Conservation (phyloP, 2,329 filamentous ascomycete genomes). For the Truncatella angustata region DNA sequence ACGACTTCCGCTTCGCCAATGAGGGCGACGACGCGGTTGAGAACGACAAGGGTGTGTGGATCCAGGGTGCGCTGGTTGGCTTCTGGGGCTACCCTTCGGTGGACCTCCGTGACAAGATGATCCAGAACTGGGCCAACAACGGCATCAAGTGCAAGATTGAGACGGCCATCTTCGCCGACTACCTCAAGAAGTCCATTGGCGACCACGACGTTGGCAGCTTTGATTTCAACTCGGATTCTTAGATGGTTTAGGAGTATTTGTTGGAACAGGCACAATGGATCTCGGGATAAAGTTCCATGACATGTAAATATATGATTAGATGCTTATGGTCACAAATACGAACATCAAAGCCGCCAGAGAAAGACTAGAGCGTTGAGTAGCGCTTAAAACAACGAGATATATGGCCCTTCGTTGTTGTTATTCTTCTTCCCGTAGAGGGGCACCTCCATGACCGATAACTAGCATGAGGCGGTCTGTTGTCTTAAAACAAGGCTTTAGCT, state of each 20-base stretch:
- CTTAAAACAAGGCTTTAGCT: too few species aligned
- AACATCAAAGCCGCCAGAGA: too few species aligned
- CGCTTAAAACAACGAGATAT: too few species aligned
- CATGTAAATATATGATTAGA: too few species aligned
- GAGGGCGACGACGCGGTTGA: slow-evolving; percentile 10
- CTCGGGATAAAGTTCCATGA: too few species aligned
- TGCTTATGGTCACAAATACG: too few species aligned
- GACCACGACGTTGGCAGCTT: background rate
- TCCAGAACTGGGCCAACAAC: slow-evolving; percentile 1
- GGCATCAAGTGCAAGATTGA: slow-evolving; percentile 4
- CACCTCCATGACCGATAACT: too few species aligned
- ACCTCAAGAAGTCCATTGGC: background rate
- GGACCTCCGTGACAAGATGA: slow-evolving; percentile 2
- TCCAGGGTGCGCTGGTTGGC: slow-evolving; percentile 9
- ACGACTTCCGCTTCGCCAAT: slow-evolving; percentile 10
- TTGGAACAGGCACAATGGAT: too few species aligned
- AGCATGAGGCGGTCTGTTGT: too few species aligned
- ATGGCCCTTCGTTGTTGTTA: too few species aligned
- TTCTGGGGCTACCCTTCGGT: background rate
- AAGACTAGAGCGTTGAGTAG: too few species aligned
- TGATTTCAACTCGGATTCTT: slow-evolving; percentile 1
- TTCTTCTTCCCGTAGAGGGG: too few species aligned
- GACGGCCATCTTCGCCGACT: background rate
- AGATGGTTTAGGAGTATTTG: background rate
- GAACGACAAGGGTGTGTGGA: slow-evolving; percentile 11